phyloP scores from a whole-genome alignment of 805 yeast species.

The Starmerella davenportii region DNA sequence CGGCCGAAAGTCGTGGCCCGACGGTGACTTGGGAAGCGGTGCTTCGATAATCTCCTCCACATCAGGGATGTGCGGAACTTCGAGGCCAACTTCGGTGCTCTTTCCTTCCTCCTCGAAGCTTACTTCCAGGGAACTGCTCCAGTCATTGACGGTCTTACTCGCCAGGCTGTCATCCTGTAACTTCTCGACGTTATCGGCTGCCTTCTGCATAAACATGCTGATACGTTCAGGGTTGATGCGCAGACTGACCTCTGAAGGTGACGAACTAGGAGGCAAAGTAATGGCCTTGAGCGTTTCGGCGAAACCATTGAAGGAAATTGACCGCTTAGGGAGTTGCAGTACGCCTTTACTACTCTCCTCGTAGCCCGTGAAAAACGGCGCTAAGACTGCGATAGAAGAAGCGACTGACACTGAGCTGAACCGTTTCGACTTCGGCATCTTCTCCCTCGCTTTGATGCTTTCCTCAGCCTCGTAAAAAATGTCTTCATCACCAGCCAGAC shows the following conservation, averaged over 20 bases:
- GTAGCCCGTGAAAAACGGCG: conserved; percentile 6
- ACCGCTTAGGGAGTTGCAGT: background rate
- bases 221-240: conserved; percentile 4
- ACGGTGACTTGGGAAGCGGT: no score
- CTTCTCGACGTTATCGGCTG: conserved; percentile 1
- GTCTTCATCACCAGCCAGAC: background rate
- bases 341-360: background rate
- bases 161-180: background rate
- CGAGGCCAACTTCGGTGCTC: background rate
- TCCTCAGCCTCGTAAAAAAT: background rate
- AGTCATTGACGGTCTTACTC: conserved; percentile 5
- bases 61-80: background rate
- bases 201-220: conserved; percentile 7
- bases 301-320: background rate
- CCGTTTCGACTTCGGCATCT: conserved; percentile 4
- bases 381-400: conserved; percentile 12
- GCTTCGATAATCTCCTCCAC: no score
- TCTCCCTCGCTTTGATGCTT: background rate
- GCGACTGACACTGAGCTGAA: conserved; percentile 13
- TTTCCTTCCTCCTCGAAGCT: conserved; percentile 3
- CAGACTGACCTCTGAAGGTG: conserved; percentile 1
- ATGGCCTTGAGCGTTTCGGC: background rate
- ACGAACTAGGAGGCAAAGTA: background rate
- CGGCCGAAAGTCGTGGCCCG: no score
- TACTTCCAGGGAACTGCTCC: conserved; percentile 4